Percentiles rank a stretch among this genome's conserved stretches.
phyloP scores from a whole-genome alignment of 306 rosid genomes.

The Pterocarpus macrocarpus region DNA sequence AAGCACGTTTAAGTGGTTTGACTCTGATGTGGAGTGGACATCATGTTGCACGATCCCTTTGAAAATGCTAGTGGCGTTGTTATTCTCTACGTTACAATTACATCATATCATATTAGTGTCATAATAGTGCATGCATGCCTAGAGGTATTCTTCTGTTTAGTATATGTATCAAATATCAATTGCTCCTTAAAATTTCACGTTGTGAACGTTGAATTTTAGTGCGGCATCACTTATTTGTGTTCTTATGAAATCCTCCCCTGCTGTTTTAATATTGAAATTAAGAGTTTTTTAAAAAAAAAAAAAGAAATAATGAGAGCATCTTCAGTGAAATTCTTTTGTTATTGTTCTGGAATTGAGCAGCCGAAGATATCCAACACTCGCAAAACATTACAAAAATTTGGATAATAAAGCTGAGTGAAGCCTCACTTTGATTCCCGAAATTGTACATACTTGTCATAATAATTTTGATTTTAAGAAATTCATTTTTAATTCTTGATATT shows the following conservation, averaged over 20 bases:
- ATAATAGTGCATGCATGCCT: neutral
- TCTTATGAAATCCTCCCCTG: neutral
- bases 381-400: too few relatives aligned
- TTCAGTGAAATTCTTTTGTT: too few relatives aligned
- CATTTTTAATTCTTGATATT: too few relatives aligned
- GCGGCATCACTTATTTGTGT: neutral
- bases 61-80: neutral
- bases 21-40: neutral
- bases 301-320: too few relatives aligned
- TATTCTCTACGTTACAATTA: too few relatives aligned
- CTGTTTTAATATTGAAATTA: neutral
- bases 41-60: neutral
- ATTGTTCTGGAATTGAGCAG: too few relatives aligned
- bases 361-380: too few relatives aligned
- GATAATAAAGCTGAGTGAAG: too few relatives aligned
- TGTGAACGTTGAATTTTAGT: neutral
- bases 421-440: too few relatives aligned
- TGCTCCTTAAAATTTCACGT: neutral
- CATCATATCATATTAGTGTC: neutral
- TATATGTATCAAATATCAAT: neutral
- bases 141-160: neutral
- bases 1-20: neutral
- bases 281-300: too few relatives aligned
- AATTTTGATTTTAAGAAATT: too few relatives aligned
- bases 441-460: too few relatives aligned